Evolutionary conservation across 2,329 filamentous ascomycete genomes (phyloP), one percentile per base, ranked within the genome.

Genomic region (Talaromyces sp.): DNA sequence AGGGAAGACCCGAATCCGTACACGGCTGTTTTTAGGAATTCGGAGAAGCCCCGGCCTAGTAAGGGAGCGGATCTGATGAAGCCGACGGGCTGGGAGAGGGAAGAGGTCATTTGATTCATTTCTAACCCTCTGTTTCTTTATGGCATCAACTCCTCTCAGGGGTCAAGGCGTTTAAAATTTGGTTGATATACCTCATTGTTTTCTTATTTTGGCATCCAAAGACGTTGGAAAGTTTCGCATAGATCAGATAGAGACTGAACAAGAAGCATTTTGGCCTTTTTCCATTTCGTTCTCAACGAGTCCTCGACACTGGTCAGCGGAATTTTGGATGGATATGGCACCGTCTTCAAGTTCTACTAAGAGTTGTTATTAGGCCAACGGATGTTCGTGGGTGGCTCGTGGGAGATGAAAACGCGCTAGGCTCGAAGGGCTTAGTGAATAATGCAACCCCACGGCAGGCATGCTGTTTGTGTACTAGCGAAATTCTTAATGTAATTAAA

Each of bases 1-100:
- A 88, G 87, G 61, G 84, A 88, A 39, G 95, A 99, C 73, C 93
- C 94, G 1, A 99, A 99, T 73, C 95, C 95, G 2, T 99, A 95
- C 73, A 89, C 92, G 54, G 91, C 88, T 76, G 84, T 88, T 71
- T 97, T 94, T 82, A 92, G 90, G 77, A 87, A 92, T 67, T 81
- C 82, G 14, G 80, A 81, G 5, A 82, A 82, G 67, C 85, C 87
- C 27, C 92, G 94, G 69, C 91, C 90, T 3, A 86, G 87, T 0
- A 90, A 90, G 76, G 87, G 85, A 1, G 84, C 90, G 65, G 82
- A 84, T 62, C 84, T 88, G 56, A 85, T 85, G 69, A 85, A 88
- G 74, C 84, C 89, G 0, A 83, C 83, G 0, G 95, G 95, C 0
- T 99, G 91, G 85, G 93, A 97, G 75, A 83, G 94, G 33, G 79